Evolutionary conservation across 805 yeast genomes (phyloP).

Genomic region (Saccharomycopsis guyanensis): DNA sequence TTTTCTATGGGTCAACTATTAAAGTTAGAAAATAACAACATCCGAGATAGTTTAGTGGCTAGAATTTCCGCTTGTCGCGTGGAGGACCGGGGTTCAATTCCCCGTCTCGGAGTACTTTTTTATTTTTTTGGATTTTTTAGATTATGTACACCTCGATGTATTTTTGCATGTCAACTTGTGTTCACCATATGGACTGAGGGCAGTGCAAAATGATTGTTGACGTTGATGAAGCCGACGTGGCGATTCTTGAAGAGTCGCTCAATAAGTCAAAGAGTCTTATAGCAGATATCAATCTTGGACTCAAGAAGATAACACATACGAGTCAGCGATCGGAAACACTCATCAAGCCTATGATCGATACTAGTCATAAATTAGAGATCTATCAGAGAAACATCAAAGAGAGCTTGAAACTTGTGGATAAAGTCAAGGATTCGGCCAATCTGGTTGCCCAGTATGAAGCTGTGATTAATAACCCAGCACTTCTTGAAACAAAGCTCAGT

Average conservation of each 20-base stretch:
- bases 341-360: conserved; percentile 64
- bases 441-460: conserved; percentile 37
- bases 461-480: conserved; percentile 25
- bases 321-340: conserved; percentile 51
- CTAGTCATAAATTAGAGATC: conserved; percentile 48
- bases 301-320: conserved; percentile 44
- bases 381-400: conserved; percentile 52
- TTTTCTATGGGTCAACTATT: too few relatives aligned
- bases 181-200: neutral
- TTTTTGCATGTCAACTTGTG: too few relatives aligned
- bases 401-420: conserved; percentile 39
- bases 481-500: conserved; percentile 13
- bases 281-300: conserved; percentile 44
- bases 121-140: conserved; percentile 9
- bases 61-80: conserved; percentile 33
- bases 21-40: too few relatives aligned
- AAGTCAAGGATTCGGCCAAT: conserved; percentile 42
- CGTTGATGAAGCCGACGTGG: conserved; percentile 74
- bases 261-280: conserved; percentile 51
- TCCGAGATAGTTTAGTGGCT: conserved; percentile 34
- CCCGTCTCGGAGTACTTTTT: conserved; percentile 23
- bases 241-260: conserved; percentile 71
- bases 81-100: conserved; percentile 23
- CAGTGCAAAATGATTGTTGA: conserved; percentile 34
- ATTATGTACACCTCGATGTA: neutral